Evolutionary conservation across 2,329 filamentous ascomycete genomes (phyloP).

Genomic region (Phyllachora maydis): DNA sequence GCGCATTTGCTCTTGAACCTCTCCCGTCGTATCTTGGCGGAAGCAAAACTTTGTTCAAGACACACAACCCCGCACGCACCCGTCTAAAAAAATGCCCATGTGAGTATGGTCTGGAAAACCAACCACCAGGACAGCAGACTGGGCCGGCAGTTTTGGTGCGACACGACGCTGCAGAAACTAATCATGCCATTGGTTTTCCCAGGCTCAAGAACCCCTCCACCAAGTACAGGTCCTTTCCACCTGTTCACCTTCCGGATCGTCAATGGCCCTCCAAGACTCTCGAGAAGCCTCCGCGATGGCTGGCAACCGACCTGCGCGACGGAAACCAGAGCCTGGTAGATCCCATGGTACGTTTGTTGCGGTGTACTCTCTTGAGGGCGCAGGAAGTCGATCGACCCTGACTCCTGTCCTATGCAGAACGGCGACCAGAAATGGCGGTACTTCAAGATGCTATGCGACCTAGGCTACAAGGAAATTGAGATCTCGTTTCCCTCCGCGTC

Average conservation of each 20-base stretch:
- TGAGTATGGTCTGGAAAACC: no score
- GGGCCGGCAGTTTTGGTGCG: no score
- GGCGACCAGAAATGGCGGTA: slow-evolving; percentile 88
- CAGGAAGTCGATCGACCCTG: no score
- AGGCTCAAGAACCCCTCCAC: slow-evolving; percentile 58
- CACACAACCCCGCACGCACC: no score
- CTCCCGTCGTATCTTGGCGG: no score
- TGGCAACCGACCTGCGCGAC: slow-evolving; percentile 74
- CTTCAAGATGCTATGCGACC: slow-evolving; percentile 81
- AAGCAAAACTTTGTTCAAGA: no score
- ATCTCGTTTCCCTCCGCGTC: slow-evolving; percentile 90
- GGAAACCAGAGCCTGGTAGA: slow-evolving; percentile 87
- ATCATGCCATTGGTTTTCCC: no score
- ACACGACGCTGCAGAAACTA: no score
- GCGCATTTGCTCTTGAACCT: no score
- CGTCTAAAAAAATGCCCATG: no score
- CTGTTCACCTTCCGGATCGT: slow-evolving; percentile 44
- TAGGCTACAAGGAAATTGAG: slow-evolving; percentile 97
- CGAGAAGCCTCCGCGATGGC: slow-evolving; percentile 74
- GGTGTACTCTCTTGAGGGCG: no score
- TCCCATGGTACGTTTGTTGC: slow-evolving; percentile 70
- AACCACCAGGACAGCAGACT: no score
- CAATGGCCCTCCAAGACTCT: slow-evolving; percentile 74
- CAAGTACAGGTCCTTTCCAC: slow-evolving; percentile 55
- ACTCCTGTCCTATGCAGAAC: slow-evolving; percentile 43